Conservation (phyloP, 2,329 filamentous ascomycete species). For the Myriangium duriaei region DNA sequence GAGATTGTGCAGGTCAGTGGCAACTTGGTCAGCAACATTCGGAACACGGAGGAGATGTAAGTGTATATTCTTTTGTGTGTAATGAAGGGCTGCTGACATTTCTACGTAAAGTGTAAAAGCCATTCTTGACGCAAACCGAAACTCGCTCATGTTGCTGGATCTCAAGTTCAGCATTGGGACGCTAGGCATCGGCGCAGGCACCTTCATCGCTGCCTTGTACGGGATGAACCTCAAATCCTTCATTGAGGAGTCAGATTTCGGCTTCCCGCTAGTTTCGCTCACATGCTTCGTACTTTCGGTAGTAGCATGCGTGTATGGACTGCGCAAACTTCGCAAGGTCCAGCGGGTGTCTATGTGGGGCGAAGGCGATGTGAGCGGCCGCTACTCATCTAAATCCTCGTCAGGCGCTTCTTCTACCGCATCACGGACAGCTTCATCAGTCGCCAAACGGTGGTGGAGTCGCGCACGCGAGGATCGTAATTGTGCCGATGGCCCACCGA, state of each 20-base stretch:
- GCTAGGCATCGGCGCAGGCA: slow-evolving; percentile 84
- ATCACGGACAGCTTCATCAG: not conserved
- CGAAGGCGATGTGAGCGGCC: slow-evolving; percentile 27
- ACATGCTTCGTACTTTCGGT: slow-evolving; percentile 61
- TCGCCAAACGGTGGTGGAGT: not conserved
- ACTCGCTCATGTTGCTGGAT: slow-evolving; percentile 93
- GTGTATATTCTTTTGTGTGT: slow-evolving; percentile 23
- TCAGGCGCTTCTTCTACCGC: not conserved
- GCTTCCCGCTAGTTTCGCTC: slow-evolving; percentile 64
- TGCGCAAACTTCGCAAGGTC: slow-evolving; percentile 70
- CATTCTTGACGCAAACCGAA: slow-evolving; percentile 94
- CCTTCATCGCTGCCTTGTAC: slow-evolving; percentile 95
- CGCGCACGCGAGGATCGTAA: not conserved
- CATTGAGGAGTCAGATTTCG: slow-evolving; percentile 83
- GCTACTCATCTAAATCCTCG: slow-evolving; percentile 14
- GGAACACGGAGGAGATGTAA: slow-evolving; percentile 97
- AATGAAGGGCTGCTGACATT: not conserved
- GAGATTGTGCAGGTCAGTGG: slow-evolving; percentile 94
- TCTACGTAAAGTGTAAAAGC: slow-evolving; percentile 64
- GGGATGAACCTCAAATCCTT: slow-evolving; percentile 99
- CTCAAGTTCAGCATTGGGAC: slow-evolving; percentile 94
- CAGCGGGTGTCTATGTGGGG: slow-evolving; percentile 83
- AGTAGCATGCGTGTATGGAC: slow-evolving; percentile 70
- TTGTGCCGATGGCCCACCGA: not conserved
- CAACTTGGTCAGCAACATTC: slow-evolving; percentile 84